phyloP scores from a whole-genome alignment of 805 yeast species.

The Kodamaea kakaduensis region DNA sequence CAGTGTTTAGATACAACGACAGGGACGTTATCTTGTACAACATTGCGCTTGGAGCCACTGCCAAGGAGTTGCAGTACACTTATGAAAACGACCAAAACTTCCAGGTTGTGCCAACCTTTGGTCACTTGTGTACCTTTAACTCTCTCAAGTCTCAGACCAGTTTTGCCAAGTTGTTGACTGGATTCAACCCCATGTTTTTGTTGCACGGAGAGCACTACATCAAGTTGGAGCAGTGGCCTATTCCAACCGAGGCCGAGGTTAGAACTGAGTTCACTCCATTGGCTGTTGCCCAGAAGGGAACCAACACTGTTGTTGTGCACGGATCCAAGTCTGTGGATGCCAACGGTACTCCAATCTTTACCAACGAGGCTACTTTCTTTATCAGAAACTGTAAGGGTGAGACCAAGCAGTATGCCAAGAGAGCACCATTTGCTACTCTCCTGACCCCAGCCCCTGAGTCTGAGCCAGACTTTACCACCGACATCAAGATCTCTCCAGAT shows the following conservation, averaged over 20 bases:
- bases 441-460: conserved; percentile 59
- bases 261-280: conserved; percentile 63
- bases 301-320: conserved; percentile 74
- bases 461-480: conserved; percentile 62
- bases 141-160: conserved; percentile 54
- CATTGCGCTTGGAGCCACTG: conserved; percentile 81
- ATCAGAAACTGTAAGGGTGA: conserved; percentile 68
- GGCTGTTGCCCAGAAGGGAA: conserved; percentile 78
- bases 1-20: conserved; percentile 55
- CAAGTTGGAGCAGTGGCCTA: conserved; percentile 68
- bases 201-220: conserved; percentile 95
- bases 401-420: conserved; percentile 43
- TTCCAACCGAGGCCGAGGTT: conserved; percentile 67
- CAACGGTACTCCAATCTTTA: conserved; percentile 67
- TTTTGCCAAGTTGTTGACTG: conserved; percentile 59
- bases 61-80: conserved; percentile 69
- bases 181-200: conserved; percentile 84
- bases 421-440: conserved; percentile 59
- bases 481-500: conserved; percentile 57
- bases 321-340: conserved; percentile 69
- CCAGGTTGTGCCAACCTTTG: conserved; percentile 85
- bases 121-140: conserved; percentile 81
- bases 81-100: conserved; percentile 76
- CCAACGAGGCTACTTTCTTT: conserved; percentile 82
- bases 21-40: conserved; percentile 80